Conservation (phyloP, 148 eudicot species). For the Cornus kousa region DNA sequence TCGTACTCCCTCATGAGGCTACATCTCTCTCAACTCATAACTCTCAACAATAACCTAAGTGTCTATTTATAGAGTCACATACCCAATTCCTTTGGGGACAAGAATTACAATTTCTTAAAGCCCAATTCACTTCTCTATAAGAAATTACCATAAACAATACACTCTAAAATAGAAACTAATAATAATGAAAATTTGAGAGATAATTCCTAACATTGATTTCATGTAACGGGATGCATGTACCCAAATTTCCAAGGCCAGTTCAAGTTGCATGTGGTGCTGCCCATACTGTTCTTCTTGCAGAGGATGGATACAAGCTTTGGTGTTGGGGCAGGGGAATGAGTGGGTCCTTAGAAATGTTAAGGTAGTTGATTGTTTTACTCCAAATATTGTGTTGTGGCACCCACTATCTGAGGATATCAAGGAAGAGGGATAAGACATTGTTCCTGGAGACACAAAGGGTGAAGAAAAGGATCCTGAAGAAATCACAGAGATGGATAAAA, state of each 20-base stretch:
- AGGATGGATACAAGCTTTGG: constrained; percentile 68
- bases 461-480: constrained; percentile 27
- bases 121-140: too few relatives aligned
- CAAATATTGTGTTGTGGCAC: constrained; percentile 69
- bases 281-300: constrained; percentile 71
- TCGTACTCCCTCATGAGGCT: too few relatives aligned
- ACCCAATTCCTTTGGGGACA: too few relatives aligned
- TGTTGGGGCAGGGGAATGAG: constrained; percentile 76
- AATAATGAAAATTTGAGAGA: too few relatives aligned
- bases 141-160: too few relatives aligned
- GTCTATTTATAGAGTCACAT: too few relatives aligned
- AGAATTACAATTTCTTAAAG: too few relatives aligned
- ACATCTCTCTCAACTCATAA: too few relatives aligned
- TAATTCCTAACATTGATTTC: too few relatives aligned
- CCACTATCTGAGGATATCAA: constrained; percentile 45
- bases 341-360: constrained; percentile 72
- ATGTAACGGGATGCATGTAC: constrained; percentile 35
- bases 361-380: constrained; percentile 43
- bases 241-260: constrained; percentile 51
- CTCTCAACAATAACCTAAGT: too few relatives aligned
- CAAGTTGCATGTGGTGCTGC: constrained; percentile 87
- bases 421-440: constrained; percentile 23
- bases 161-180: too few relatives aligned
- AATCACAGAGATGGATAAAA: constrained; percentile 34
- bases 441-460: constrained; percentile 18